These are phyloP conservation scores for Tylopilus felleus DNA, from an alignment of 768 basidiomycete species.

Conservation along the genomic window DNA sequence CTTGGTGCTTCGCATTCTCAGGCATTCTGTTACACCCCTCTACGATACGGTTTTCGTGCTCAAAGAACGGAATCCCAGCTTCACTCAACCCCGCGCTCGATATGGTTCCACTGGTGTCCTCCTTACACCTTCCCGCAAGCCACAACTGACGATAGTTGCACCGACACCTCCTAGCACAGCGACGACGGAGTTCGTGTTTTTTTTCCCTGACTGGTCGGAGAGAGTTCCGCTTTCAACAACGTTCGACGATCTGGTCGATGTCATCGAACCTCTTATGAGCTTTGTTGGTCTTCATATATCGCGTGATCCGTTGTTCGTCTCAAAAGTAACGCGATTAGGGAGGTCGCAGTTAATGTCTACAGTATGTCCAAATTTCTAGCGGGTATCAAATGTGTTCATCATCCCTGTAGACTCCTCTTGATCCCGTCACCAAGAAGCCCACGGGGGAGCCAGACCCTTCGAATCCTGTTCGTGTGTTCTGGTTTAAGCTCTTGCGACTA, in stretches of 20 bases:
- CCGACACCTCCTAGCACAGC: slow-evolving; percentile 80
- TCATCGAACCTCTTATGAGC: slow-evolving; percentile 75
- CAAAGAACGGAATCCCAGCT: slow-evolving; percentile 62
- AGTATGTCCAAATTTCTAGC: slow-evolving; percentile 33
- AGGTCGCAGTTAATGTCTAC: slow-evolving; percentile 57
- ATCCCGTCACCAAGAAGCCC: slow-evolving; percentile 61
- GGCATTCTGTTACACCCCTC: slow-evolving; percentile 63
- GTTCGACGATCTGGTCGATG: slow-evolving; percentile 66
- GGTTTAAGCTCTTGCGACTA: slow-evolving; percentile 76
- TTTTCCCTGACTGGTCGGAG: slow-evolving; percentile 82
- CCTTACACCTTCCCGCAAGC: slow-evolving; percentile 54
- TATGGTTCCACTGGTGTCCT: slow-evolving; percentile 57
- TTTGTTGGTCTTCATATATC: slow-evolving; percentile 81
- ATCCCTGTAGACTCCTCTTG: slow-evolving; percentile 40
- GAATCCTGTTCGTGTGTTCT: slow-evolving; percentile 68
- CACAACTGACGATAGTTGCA: slow-evolving; percentile 67
- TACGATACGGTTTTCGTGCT: slow-evolving; percentile 51
- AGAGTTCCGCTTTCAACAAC: slow-evolving; percentile 62
- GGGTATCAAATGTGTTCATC: slow-evolving; percentile 4
- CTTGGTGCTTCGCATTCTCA: slow-evolving; percentile 73
- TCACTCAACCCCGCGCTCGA: slow-evolving; percentile 59
- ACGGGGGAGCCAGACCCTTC: slow-evolving; percentile 51
- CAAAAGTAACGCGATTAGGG: slow-evolving; percentile 78
- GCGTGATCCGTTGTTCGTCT: slow-evolving; percentile 72
- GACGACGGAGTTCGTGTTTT: slow-evolving; percentile 79